Conservation (phyloP, 2,329 filamentous ascomycete genomes). For the Blastomyces silverae region DNA sequence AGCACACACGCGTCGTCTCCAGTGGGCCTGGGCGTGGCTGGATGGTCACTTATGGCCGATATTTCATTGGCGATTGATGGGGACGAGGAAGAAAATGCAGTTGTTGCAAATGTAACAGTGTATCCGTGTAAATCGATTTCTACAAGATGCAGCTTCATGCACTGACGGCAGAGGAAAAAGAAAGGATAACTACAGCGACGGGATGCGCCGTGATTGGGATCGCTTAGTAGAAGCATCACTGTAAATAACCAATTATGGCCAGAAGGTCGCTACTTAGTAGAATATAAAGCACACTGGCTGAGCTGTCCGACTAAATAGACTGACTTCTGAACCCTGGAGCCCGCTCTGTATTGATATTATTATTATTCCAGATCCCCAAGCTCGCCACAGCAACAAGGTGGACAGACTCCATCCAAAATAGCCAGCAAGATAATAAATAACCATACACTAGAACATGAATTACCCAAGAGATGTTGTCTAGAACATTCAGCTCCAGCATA, state of each 20-base stretch:
- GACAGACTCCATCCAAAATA: background rate
- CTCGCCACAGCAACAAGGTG: background rate
- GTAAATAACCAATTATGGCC: background rate
- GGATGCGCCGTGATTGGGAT: background rate
- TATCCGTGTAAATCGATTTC: too few species aligned
- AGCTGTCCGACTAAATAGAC: background rate
- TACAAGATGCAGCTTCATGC: background rate
- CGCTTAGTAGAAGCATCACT: background rate
- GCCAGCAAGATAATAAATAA: background rate
- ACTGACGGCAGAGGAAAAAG: background rate
- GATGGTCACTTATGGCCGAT: too few species aligned
- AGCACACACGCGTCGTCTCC: background rate
- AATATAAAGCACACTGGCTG: background rate
- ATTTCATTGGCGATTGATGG: background rate
- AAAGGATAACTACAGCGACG: too few species aligned
- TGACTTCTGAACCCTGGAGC: background rate
- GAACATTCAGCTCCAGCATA: slow-evolving; percentile 3
- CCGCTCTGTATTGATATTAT: background rate
- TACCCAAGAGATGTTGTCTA: slow-evolving; percentile 6
- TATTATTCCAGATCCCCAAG: background rate
- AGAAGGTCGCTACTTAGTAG: background rate
- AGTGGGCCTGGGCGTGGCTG: background rate
- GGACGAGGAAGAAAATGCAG: background rate
- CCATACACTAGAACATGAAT: background rate
- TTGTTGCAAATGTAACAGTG: too few species aligned